Conservation (phyloP, 1,139 yeast species). For the Blastobotrys apis region DNA sequence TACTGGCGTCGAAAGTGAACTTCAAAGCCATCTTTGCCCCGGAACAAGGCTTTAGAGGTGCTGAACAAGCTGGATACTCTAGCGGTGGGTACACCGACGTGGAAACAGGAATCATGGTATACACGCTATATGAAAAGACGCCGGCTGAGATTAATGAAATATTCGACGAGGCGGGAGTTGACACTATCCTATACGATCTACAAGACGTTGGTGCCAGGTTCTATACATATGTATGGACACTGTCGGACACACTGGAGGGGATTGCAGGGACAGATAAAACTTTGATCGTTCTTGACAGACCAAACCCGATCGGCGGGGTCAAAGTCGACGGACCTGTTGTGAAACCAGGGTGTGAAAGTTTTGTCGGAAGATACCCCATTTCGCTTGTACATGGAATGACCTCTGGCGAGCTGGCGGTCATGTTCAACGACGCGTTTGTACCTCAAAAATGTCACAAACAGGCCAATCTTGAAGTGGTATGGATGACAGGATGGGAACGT, state of each 20-base stretch:
- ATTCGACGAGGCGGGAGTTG: conserved; percentile 16
- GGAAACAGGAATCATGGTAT: conserved; percentile 13
- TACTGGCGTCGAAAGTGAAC: conserved; percentile 5
- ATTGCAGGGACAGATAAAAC: conserved; percentile 17
- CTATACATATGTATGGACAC: conserved; percentile 18
- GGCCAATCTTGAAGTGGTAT: conserved; percentile 14
- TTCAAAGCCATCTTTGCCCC: conserved; percentile 18
- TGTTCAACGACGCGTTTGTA: conserved; percentile 16
- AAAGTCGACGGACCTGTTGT: conserved; percentile 17
- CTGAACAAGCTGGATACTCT: conserved; percentile 18
- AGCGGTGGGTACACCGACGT: conserved; percentile 17
- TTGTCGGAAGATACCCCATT: conserved; percentile 18
- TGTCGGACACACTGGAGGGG: conserved; percentile 18
- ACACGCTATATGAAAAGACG: conserved; percentile 15
- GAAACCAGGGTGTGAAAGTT: conserved; percentile 13
- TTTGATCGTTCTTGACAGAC: conserved; percentile 16
- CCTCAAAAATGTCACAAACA: conserved; percentile 11
- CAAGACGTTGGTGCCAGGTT: conserved; percentile 19
- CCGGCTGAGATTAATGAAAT: conserved; percentile 16
- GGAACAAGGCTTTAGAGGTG: conserved; percentile 19
- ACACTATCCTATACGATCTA: conserved; percentile 15
- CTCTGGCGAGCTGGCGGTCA: conserved; percentile 15
- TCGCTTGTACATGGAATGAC: conserved; percentile 17
- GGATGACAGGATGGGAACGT: conserved; percentile 20
- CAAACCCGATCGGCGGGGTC: conserved; percentile 17